Base-by-base conservation (phyloP, 1,139 yeast genomes). In the Tardiomyces depauwii region DNA sequence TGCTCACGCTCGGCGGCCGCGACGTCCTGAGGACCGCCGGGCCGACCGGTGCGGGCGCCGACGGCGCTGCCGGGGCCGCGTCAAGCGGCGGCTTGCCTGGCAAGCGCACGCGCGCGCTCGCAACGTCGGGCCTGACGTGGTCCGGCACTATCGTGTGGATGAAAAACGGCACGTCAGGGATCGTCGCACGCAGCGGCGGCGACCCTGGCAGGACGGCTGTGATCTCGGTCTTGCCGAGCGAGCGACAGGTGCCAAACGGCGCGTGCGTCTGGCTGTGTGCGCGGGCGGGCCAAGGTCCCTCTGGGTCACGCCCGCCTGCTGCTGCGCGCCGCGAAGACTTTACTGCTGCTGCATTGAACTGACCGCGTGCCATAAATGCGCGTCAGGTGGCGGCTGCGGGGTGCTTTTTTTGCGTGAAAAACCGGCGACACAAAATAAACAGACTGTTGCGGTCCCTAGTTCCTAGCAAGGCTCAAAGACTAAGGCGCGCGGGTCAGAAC, bases 91-190 rank as follows among this genome's bases (percentile, higher is more conserved):
- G n/a, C n/a, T n/a, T n/a, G n/a, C 25, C 7, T 21, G 41, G 42
- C 41, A 19, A 41, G 45, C 7, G 18, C 18, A 18, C 39, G 45
- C n/a, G 44, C 48, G 13, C 45, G 33, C 14, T 14, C n/a, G 4
- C 36, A 30, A 30, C 16, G 36, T 30, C 44, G 39, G 33, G 27
- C 36, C 33, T 7, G 13, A 16, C 23, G 39, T 30, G 42, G 12
- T 23, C 47, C 13, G 51, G 51, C 40, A 49, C 27, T 18, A 49
- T 49, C 12, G 51, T 49, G 43, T 49, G 51, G 42, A 49, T 49
- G 19, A 47, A 44, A 23, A 48, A 47, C 2, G 51, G 48, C 25
- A 44, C 51, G 10, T 44, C 44, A 4, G 25, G 14, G 16, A 42
- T 33, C 21, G 47, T 42, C 10, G 36, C 16, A 3, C 36, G 16